Evolutionary conservation across 2,329 filamentous ascomycete species (phyloP).

Genomic region (Botrytis galanthina): DNA sequence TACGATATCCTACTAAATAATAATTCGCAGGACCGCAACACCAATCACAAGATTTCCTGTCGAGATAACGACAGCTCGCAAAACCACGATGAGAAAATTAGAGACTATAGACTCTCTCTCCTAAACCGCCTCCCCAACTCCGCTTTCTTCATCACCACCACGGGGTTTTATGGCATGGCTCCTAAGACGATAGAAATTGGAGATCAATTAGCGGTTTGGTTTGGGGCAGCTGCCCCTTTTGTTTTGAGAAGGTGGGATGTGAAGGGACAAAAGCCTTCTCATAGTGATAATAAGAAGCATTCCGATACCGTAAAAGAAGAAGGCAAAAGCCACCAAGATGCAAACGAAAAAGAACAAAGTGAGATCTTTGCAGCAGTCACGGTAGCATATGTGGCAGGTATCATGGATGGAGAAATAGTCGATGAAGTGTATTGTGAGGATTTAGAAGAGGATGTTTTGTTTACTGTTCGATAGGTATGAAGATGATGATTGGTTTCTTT

Average conservation of each 20-base stretch:
- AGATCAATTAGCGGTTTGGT: neutral
- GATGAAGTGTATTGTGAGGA: slow-evolving; percentile 4
- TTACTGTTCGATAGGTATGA: neutral
- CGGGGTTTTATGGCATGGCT: neutral
- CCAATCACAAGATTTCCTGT: neutral
- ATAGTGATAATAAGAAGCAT: neutral
- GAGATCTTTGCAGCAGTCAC: neutral
- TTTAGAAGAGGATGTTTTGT: neutral
- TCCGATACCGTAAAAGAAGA: neutral
- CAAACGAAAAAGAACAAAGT: neutral
- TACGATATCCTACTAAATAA: neutral
- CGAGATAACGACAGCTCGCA: neutral
- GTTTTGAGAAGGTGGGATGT: neutral
- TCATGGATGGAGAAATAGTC: neutral
- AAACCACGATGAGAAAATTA: neutral
- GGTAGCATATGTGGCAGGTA: neutral
- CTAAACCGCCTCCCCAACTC: neutral
- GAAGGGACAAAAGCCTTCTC: neutral
- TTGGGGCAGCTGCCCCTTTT: neutral
- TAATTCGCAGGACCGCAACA: neutral
- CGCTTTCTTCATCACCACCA: neutral
- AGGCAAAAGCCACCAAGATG: neutral
- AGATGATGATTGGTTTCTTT: neutral
- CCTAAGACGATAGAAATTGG: neutral
- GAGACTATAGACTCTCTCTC: neutral